Evolutionary conservation across 345 rosid genomes (phyloP).

Genomic region (Garcia nutans): DNA sequence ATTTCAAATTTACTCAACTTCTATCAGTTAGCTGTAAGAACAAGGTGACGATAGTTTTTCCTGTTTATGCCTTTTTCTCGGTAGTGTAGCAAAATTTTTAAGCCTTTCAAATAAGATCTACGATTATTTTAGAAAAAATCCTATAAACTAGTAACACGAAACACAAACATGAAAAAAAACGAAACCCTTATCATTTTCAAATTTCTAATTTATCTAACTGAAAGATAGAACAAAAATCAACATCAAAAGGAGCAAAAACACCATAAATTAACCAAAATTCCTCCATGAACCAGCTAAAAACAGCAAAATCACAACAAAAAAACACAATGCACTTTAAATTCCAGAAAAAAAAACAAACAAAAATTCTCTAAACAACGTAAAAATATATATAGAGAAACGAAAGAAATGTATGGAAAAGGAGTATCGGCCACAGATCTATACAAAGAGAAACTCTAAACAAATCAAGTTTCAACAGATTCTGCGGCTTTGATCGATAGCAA

Average conservation of each 20-base stretch:
- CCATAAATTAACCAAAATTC: slow-evolving; percentile 7
- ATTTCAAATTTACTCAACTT: background rate
- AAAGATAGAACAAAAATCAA: background rate
- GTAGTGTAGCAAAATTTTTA: background rate
- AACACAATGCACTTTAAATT: background rate
- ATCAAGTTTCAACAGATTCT: slow-evolving; percentile 5
- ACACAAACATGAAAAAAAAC: background rate
- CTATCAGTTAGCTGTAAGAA: background rate
- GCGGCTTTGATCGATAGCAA: slow-evolving; percentile 11
- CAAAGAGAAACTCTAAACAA: slow-evolving; percentile 18
- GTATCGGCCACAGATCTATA: slow-evolving; percentile 37
- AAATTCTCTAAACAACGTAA: background rate
- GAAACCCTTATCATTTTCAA: background rate
- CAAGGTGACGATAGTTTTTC: background rate
- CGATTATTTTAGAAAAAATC: background rate
- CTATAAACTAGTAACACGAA: background rate
- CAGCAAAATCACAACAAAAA: background rate
- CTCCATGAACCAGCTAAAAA: slow-evolving; percentile 15
- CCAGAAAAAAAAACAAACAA: background rate
- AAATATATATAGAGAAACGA: background rate
- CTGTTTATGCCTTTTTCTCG: background rate
- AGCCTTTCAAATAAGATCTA: background rate
- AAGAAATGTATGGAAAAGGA: slow-evolving; percentile 10
- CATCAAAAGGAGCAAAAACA: background rate
- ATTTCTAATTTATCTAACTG: background rate